phyloP scores from a whole-genome alignment of 768 basidiomycete genomes.

The Chalciporus chontae region DNA sequence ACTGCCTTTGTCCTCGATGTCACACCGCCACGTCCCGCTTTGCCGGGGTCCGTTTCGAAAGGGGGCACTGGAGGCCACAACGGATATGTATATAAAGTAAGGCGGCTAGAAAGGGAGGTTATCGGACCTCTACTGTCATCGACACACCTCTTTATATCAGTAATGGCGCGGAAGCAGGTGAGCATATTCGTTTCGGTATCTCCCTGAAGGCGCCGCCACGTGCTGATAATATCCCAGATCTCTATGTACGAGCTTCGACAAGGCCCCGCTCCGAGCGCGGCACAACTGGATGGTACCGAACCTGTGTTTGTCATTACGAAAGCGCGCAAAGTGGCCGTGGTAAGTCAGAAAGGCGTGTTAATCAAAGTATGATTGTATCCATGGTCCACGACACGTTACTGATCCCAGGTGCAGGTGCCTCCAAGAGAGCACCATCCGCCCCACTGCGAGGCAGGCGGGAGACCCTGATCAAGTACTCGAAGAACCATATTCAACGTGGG shows the following conservation, averaged over 20 bases:
- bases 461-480: slow-evolving; percentile 11
- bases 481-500: slow-evolving; percentile 6
- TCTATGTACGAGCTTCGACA: slow-evolving; percentile 13
- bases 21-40: slow-evolving; percentile 16
- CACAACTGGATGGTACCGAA: slow-evolving; percentile 7
- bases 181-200: slow-evolving; percentile 7
- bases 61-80: neutral
- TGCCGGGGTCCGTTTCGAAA: slow-evolving; percentile 11
- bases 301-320: slow-evolving; percentile 22
- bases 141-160: slow-evolving; percentile 26
- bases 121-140: slow-evolving; percentile 14
- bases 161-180: slow-evolving; percentile 21
- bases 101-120: slow-evolving; percentile 6
- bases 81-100: slow-evolving; percentile 19
- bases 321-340: slow-evolving; percentile 18
- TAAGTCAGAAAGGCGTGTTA: slow-evolving; percentile 19
- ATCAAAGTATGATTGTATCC: slow-evolving; percentile 15
- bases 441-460: slow-evolving; percentile 20
- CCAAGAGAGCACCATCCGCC: slow-evolving; percentile 13
- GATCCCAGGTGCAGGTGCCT: slow-evolving; percentile 22
- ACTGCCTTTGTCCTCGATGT: slow-evolving; percentile 19
- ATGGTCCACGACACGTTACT: slow-evolving; percentile 2
- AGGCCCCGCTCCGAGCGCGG: slow-evolving; percentile 1
- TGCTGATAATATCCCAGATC: slow-evolving; percentile 24
- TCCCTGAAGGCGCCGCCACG: slow-evolving; percentile 18